Evolutionary conservation across 768 basidiomycete genomes (phyloP), one percentile per base, ranked within the genome.

Genomic region (Leccinum fibrillosum): DNA sequence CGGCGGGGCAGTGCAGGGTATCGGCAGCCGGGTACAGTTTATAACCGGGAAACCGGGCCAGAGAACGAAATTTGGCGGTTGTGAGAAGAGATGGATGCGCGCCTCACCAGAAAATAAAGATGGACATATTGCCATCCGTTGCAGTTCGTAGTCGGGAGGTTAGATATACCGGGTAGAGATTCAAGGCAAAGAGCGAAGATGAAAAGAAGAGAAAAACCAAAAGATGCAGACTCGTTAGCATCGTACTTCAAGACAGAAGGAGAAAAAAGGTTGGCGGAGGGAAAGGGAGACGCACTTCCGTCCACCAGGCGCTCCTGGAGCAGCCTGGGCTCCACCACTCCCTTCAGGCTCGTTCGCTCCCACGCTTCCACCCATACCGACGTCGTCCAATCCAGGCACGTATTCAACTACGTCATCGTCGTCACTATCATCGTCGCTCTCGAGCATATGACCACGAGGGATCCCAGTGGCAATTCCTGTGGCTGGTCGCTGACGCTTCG

Each of bases 391-490:
- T 12, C 66, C 65, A 59, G 55, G 58, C 6, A 59, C 51, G 64
- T 62, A 68, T 23, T 72, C 71, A 21, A 54, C 26, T 21, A 65
- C 49, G 2, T 72, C 71, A 1, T 74, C 71, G 1, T 72, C 71
- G 0, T 72, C 71, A 9, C 69, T 74, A 2, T 72, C 71, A 21
- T 67, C 65, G 2, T 72, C 72, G 21, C 71, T 72, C n/a, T 66
- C 62, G 8, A 23, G 50, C 11, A 58, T 6, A 35, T 60, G 55
- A 12, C 45, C 28, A 48, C 55, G 56, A 47, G 55, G 21, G 9
- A 52, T 19, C 4, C 53, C 49, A 1, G 47, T 52, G 10, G 35
- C 21, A 19, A 28, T 7, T 4, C 52, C 57, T 5, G 49, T 19
- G 42, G 56, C 59, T 17, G 49, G 55, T 35, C 67, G 54, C 35